These are phyloP conservation scores for Adenanthera pavonina DNA, from an alignment of 306 rosid species.

Conservation along the genomic window DNA sequence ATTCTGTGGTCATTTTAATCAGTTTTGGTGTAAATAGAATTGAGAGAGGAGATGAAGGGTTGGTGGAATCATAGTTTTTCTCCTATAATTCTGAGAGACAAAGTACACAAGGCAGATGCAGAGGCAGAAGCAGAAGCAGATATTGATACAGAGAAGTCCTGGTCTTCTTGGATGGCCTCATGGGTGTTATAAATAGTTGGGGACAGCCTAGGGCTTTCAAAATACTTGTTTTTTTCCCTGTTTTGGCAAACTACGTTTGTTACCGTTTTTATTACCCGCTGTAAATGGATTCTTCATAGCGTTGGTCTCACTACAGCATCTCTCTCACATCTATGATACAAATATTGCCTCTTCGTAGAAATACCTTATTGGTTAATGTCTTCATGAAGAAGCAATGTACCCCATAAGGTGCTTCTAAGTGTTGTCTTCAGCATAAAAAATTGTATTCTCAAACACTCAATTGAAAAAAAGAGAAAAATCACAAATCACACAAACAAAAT, in stretches of 20 bases:
- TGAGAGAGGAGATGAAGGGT: slow-evolving; percentile 41
- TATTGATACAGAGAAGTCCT: slow-evolving; percentile 50
- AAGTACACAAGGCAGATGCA: slow-evolving; percentile 44
- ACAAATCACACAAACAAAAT: neutral
- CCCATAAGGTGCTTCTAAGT: slow-evolving; percentile 1
- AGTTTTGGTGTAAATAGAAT: slow-evolving; percentile 37
- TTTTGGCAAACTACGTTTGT: slow-evolving; percentile 63
- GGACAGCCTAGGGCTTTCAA: slow-evolving; percentile 63
- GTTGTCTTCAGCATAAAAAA: neutral
- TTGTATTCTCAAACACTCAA: neutral
- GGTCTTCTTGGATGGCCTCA: slow-evolving; percentile 42
- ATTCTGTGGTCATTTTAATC: neutral
- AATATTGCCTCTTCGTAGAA: slow-evolving; percentile 38
- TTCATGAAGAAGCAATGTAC: slow-evolving; percentile 27
- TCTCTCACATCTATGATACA: slow-evolving; percentile 39
- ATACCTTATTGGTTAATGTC: slow-evolving; percentile 22
- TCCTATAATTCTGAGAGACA: slow-evolving; percentile 46
- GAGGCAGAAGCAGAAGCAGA: slow-evolving; percentile 47
- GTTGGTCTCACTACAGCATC: slow-evolving; percentile 37
- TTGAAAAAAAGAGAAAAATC: neutral
- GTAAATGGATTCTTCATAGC: slow-evolving; percentile 50
- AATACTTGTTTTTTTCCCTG: slow-evolving; percentile 54
- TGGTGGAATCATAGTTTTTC: slow-evolving; percentile 57
- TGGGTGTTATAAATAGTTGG: slow-evolving; percentile 70
- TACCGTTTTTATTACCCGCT: slow-evolving; percentile 43